These are phyloP conservation scores for Xerocomus potaroensis DNA, from an alignment of 768 basidiomycete species.

Conservation along the genomic window DNA sequence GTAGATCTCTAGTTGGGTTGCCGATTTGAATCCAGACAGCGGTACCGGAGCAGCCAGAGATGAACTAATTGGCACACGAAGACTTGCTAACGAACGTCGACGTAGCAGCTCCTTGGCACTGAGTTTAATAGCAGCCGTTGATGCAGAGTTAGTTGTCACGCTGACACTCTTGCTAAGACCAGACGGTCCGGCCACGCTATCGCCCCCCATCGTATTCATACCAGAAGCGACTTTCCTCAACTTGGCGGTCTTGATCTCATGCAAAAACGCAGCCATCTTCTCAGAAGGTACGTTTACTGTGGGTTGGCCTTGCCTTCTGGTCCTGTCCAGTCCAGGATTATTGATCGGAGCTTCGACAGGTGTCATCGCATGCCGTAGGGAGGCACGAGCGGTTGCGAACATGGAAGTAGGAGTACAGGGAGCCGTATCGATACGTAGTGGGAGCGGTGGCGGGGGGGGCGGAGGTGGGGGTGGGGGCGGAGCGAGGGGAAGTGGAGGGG, in stretches of 20 bases:
- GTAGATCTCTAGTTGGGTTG: slow-evolving; percentile 8
- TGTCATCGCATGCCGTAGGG: slow-evolving; percentile 47
- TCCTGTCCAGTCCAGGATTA: slow-evolving; percentile 30
- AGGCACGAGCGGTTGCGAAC: slow-evolving; percentile 61
- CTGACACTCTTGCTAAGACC: slow-evolving; percentile 30
- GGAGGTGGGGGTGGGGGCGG: slow-evolving; percentile 45
- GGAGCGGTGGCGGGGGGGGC: slow-evolving; percentile 29
- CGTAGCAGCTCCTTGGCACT: slow-evolving; percentile 19
- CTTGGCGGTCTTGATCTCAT: slow-evolving; percentile 73
- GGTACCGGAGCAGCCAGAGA: slow-evolving; percentile 20
- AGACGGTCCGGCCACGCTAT: slow-evolving; percentile 24
- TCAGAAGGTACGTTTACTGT: slow-evolving; percentile 72
- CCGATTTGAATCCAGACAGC: not conserved
- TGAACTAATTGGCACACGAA: slow-evolving; percentile 24
- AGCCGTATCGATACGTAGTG: slow-evolving; percentile 29
- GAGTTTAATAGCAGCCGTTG: slow-evolving; percentile 7
- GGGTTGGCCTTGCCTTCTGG: slow-evolving; percentile 52
- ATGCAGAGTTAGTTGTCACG: slow-evolving; percentile 3
- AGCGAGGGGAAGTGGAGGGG: slow-evolving; percentile 5
- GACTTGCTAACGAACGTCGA: slow-evolving; percentile 25
- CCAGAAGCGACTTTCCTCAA: slow-evolving; percentile 52
- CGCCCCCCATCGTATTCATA: slow-evolving; percentile 13
- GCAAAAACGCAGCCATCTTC: slow-evolving; percentile 80
- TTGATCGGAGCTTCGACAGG: slow-evolving; percentile 72
- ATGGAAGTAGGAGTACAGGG: slow-evolving; percentile 33